These are phyloP conservation scores for Funneliformis mosseae DNA, from an alignment of 192 early-diverging fungal species.

Conservation along the genomic window DNA sequence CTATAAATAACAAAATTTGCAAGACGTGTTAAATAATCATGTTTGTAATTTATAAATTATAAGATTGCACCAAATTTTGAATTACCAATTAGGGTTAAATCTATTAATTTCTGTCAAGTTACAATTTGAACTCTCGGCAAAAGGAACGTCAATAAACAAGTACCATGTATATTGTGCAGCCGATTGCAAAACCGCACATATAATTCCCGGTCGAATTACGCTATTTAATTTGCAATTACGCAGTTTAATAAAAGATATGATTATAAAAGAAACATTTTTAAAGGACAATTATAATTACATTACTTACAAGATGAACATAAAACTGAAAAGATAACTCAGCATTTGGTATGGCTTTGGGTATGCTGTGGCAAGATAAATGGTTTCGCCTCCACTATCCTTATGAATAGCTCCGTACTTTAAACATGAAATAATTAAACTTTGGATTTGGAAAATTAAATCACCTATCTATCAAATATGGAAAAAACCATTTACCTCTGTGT, in stretches of 20 bases:
- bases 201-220: background rate
- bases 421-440: no score
- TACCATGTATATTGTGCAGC: background rate
- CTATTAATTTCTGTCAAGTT: background rate
- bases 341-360: background rate
- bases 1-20: background rate
- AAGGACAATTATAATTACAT: background rate
- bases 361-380: background rate
- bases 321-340: background rate
- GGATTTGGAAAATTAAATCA: no score
- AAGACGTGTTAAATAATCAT: background rate
- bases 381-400: background rate
- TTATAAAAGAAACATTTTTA: no score
- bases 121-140: background rate
- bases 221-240: background rate
- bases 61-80: background rate
- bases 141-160: background rate
- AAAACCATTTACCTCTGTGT: background rate
- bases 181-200: background rate
- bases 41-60: background rate
- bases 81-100: background rate
- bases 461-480: no score
- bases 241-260: no score
- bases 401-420: background rate
- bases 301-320: background rate